These are phyloP conservation scores for Coelastrella sp. DNA, from an alignment of 139 green algal species.

Conservation along the genomic window DNA sequence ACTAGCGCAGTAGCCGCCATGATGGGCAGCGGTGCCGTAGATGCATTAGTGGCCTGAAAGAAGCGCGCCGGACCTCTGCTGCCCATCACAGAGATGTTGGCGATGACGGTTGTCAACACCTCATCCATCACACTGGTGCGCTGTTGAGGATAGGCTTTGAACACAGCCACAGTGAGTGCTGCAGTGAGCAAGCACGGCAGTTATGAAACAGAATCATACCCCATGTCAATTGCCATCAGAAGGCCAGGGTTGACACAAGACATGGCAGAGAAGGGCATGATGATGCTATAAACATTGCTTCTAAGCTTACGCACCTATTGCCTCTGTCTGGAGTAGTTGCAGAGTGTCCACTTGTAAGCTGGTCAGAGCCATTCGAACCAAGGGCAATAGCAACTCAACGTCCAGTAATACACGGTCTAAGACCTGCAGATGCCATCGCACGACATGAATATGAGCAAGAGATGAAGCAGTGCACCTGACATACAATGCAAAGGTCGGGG, in stretches of 20 bases:
- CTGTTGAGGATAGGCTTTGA: constrained; percentile 54
- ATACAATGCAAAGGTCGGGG: neutral
- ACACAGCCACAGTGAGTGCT: constrained; percentile 66
- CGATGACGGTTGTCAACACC: constrained; percentile 59
- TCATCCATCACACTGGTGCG: constrained; percentile 65
- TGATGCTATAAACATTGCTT: too few species aligned
- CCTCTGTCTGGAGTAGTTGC: constrained; percentile 70
- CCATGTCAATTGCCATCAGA: neutral
- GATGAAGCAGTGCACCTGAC: neutral
- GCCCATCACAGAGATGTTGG: constrained; percentile 35
- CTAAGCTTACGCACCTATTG: constrained; percentile 58
- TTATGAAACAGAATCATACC: too few species aligned
- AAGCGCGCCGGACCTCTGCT: constrained; percentile 27
- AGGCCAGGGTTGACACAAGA: neutral
- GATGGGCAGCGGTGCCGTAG: constrained; percentile 52
- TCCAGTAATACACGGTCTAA: constrained; percentile 53
- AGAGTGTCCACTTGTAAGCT: constrained; percentile 67
- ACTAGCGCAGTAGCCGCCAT: constrained; percentile 72
- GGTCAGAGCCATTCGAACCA: constrained; percentile 66
- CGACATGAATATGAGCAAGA: neutral
- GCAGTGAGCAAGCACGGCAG: too few species aligned
- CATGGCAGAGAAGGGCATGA: neutral
- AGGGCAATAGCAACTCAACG: constrained; percentile 60
- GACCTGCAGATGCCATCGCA: constrained; percentile 53
- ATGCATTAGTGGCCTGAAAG: constrained; percentile 29